A percentile compares a stretch with the other conserved stretches of the same genome.
Evolutionary conservation across 345 rosid genomes (phyloP).

Genomic region (Brassica cretica): DNA sequence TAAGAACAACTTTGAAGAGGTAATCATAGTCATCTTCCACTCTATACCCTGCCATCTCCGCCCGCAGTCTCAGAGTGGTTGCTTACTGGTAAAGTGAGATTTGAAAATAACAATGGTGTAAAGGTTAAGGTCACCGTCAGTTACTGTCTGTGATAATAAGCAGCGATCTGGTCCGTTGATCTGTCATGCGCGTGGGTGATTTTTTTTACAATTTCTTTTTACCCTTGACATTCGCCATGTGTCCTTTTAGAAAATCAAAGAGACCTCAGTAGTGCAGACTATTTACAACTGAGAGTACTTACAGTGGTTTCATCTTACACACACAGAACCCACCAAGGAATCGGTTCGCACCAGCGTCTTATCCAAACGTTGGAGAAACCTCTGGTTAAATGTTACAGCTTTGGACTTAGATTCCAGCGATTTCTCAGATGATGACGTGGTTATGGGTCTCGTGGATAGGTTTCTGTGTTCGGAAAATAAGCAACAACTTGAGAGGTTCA

Average conservation of each 20-base stretch:
- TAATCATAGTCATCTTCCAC: conserved; percentile 59
- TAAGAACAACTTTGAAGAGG: conserved; percentile 67
- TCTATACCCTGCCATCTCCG: conserved; percentile 49
- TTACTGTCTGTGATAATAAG: conserved; percentile 14
- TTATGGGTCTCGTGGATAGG: conserved; percentile 20
- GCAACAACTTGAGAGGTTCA: conserved; percentile 18
- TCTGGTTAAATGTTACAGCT: conserved; percentile 24
- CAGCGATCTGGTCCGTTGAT: conserved; percentile 29
- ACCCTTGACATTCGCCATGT: neutral
- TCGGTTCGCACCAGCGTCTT: conserved; percentile 31
- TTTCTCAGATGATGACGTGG: neutral
- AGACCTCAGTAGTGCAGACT: neutral
- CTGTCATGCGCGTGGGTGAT: neutral
- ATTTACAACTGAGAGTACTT: neutral
- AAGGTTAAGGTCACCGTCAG: conserved; percentile 6
- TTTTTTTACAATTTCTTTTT: neutral
- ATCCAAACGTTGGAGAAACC: conserved; percentile 24
- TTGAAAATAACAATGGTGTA: conserved; percentile 32
- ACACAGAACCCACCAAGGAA: conserved; percentile 19
- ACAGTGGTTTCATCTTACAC: neutral
- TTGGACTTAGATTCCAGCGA: conserved; percentile 19
- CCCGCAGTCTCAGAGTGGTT: conserved; percentile 26
- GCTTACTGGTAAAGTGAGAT: conserved; percentile 36
- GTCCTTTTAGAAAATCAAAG: neutral
- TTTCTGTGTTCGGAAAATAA: conserved; percentile 20